Evolutionary conservation across 306 rosid species (phyloP).

Genomic region (Gleditsia sinensis): DNA sequence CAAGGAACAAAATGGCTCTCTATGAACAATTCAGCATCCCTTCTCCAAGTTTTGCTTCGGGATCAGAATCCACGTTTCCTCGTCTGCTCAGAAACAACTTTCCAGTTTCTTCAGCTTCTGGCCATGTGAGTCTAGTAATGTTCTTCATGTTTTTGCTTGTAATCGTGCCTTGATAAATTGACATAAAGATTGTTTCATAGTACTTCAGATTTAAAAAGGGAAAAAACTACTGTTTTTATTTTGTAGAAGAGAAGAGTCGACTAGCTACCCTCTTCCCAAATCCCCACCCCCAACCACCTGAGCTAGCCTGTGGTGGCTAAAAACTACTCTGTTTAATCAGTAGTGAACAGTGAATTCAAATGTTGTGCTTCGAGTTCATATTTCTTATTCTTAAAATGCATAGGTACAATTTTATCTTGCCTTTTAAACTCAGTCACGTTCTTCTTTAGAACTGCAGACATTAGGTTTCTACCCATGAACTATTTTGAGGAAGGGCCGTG

Average conservation of each 20-base stretch:
- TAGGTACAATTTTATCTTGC: not conserved
- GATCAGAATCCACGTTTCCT: constrained; percentile 56
- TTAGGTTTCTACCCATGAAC: not conserved
- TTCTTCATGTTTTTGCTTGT: not conserved
- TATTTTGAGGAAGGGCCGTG: not conserved
- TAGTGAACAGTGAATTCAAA: not conserved
- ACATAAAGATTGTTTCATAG: not conserved
- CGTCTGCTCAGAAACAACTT: constrained; percentile 37
- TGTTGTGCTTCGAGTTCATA: not conserved
- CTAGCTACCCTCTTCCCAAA: no score
- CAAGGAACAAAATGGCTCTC: constrained; percentile 88
- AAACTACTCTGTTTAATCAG: not conserved
- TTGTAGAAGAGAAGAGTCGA: no score
- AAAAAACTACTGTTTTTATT: no score
- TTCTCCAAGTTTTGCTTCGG: constrained; percentile 50
- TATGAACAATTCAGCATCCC: constrained; percentile 62
- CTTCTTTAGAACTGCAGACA: not conserved
- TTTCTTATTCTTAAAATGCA: not conserved
- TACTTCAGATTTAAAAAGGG: not conserved
- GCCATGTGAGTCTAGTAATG: constrained; percentile 49
- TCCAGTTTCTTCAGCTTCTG: constrained; percentile 43
- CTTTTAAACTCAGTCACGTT: not conserved
- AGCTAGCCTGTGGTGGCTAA: no score
- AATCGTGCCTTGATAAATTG: not conserved
- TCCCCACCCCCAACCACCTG: no score